Base-by-base conservation (phyloP, 345 rosid species). In the Turnera subulata region DNA sequence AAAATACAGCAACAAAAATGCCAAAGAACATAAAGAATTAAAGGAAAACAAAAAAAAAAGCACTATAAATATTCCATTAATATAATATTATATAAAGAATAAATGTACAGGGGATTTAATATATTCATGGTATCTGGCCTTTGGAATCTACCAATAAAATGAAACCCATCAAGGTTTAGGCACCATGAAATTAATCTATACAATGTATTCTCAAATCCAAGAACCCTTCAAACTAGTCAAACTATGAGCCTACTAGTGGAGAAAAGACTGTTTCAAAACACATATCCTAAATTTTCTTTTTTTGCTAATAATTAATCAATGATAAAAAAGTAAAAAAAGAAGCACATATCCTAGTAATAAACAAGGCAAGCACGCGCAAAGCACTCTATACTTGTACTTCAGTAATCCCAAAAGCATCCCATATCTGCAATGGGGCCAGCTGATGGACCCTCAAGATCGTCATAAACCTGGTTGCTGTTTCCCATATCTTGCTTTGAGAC, bases 361-460 rank as follows among this genome's bases (percentile, higher is more conserved):
- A 39, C 24, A 74, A 42, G 48, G 38, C 18, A 55, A 17, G 2
- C 25, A 58, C 38, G 22, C 56, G 23, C 6, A 38, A 12, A 44
- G 20, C 21, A 23, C 4, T 42, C 2, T 10, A 1, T 12, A 37
- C 8, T 12, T 35, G 46, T 49, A 49, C 44, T 32, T 56, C 67
- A 77, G 55, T 73, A 78, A 25, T 76, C 72, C 80, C 79, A 74
- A 11, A 76, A 47, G 58, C 48, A 25, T 1, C 70, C 83, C 46
- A 80, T 55, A 50, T 78, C 84, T 32, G 67, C 66, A 6, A 80
- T 62, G 39, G 63, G 45, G 16, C 39, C 60, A 54, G 22, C 50
- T 15, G 63, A 44, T 43, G 73, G 62, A 17, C 22, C 50, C 9
- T 65, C 68, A 38, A 64, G 58, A 60, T 66, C 73, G 10, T 63